Conservation (phyloP, 371 early-diverging fungal genomes). For the Mortierella sp. region DNA sequence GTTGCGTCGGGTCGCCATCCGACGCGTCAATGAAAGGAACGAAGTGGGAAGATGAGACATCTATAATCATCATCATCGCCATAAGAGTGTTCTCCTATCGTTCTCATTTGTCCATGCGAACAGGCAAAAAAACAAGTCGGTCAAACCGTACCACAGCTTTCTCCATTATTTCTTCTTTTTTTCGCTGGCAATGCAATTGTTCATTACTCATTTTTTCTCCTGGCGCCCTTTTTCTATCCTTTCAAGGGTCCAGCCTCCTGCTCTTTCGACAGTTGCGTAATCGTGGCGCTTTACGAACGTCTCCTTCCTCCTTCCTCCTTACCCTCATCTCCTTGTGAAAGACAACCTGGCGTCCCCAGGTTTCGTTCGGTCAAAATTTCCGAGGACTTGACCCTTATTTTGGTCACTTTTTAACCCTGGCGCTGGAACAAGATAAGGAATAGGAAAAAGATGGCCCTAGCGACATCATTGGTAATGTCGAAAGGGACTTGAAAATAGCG, state of each 20-base stretch:
- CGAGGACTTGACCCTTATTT: not conserved
- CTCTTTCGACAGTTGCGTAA: not conserved
- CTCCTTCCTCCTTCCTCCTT: not conserved
- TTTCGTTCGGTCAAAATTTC: not conserved
- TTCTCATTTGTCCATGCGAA: not conserved
- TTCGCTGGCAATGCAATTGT: not conserved
- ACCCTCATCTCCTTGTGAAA: not conserved
- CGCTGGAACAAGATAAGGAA: not conserved
- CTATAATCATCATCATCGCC: not conserved
- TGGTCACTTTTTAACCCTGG: not conserved
- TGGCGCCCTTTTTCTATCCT: not conserved
- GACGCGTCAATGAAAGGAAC: not conserved
- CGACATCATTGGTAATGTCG: not conserved
- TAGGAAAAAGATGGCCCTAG: not conserved
- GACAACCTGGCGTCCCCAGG: constrained; percentile 8
- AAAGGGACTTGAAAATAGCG: not conserved
- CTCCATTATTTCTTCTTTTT: no score
- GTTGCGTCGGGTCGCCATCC: not conserved
- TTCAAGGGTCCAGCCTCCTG: not conserved
- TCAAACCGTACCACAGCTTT: not conserved
- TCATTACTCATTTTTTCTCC: constrained; percentile 7
- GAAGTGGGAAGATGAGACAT: not conserved
- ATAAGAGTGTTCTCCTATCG: not conserved
- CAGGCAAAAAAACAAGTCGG: not conserved
- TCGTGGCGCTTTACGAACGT: not conserved